phyloP scores from a whole-genome alignment of 805 yeast species.

The Grigorovia jiainica region DNA sequence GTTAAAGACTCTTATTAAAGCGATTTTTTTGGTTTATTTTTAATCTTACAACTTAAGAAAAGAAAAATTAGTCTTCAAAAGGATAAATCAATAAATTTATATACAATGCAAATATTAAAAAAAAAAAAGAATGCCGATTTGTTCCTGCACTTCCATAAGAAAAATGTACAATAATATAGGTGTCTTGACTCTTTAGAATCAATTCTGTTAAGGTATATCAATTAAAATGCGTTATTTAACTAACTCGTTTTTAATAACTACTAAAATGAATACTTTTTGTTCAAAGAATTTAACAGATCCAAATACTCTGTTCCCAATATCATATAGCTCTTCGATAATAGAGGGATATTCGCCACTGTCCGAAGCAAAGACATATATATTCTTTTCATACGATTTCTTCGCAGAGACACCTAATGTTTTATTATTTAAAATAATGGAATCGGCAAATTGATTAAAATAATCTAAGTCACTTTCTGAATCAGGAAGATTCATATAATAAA shows the following conservation, averaged over 20 bases:
- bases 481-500: slow-evolving; percentile 10
- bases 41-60: too few species aligned
- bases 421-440: slow-evolving; percentile 12
- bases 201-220: not conserved
- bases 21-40: too few species aligned
- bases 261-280: slow-evolving; percentile 9
- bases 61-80: too few species aligned
- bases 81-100: too few species aligned
- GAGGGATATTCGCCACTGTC: slow-evolving; percentile 12
- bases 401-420: slow-evolving; percentile 17
- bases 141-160: too few species aligned
- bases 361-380: slow-evolving; percentile 30
- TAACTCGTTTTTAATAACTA: slow-evolving; percentile 17
- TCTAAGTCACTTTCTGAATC: slow-evolving; percentile 9
- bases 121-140: too few species aligned
- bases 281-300: slow-evolving; percentile 3
- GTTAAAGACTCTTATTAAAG: too few species aligned
- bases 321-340: slow-evolving; percentile 2
- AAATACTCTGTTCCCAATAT: not conserved
- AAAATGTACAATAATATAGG: too few species aligned
- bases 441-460: slow-evolving; percentile 14
- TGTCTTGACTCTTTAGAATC: too few species aligned
- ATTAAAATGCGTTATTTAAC: not conserved
- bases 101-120: too few species aligned
- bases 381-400: slow-evolving; percentile 14